Conservation (phyloP, 148 eudicot species). For the Polygonum maritimum region DNA sequence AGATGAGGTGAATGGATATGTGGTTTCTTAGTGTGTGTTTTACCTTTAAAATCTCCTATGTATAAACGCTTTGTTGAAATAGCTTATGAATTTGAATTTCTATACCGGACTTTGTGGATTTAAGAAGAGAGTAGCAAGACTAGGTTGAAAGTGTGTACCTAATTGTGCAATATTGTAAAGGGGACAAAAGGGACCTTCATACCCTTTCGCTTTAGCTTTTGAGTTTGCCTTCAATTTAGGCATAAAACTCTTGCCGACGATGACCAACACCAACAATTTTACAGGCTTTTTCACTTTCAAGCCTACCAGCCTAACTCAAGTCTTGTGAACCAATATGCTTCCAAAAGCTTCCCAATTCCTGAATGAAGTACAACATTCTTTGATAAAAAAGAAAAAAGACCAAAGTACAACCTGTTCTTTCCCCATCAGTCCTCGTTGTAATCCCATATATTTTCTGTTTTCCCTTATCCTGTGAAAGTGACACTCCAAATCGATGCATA, state of each 20-base stretch:
- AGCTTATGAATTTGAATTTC: background rate
- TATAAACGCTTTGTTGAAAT: no score
- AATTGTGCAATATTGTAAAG: background rate
- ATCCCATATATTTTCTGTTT: background rate
- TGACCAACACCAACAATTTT: background rate
- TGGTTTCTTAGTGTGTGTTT: no score
- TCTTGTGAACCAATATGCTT: background rate
- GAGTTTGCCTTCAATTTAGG: background rate
- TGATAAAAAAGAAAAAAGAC: background rate
- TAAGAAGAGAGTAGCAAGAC: background rate
- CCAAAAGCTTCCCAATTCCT: background rate
- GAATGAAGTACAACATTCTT: background rate
- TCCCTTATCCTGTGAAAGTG: background rate
- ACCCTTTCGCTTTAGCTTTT: background rate
- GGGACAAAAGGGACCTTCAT: background rate
- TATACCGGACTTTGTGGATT: background rate
- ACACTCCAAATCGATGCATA: slow-evolving; percentile 4
- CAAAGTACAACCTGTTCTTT: background rate
- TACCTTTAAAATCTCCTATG: no score
- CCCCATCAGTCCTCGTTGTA: background rate
- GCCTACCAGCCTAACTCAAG: background rate
- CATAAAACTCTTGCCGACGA: background rate
- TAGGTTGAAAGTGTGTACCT: background rate
- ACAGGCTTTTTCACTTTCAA: background rate
- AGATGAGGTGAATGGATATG: no score